Percentiles rank a stretch among this genome's conserved stretches.
phyloP scores from a whole-genome alignment of 2,329 filamentous ascomycete species.

The Trichoderma breve region DNA sequence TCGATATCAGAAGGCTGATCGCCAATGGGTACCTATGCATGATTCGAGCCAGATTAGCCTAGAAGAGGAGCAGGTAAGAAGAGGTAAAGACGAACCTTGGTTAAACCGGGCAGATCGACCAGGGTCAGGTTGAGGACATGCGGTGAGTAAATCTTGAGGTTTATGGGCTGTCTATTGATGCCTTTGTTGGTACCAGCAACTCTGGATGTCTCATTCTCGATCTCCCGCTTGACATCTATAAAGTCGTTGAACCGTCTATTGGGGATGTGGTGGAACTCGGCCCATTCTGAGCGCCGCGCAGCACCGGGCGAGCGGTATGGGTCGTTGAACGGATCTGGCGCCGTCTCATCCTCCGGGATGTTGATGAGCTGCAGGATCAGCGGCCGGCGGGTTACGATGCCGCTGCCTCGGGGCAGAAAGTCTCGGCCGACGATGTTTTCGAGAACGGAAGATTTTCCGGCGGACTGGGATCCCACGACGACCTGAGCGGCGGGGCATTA shows the following conservation, averaged over 20 bases:
- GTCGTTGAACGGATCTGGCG: slow-evolving; percentile 61
- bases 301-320: slow-evolving; percentile 78
- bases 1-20: slow-evolving; percentile 98
- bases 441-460: slow-evolving; percentile 95
- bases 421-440: slow-evolving; percentile 98
- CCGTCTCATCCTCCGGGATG: slow-evolving; percentile 72
- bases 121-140: slow-evolving; percentile 94
- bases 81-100: slow-evolving; percentile 62
- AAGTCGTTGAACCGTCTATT: slow-evolving; percentile 90
- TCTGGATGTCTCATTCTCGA: slow-evolving; percentile 92
- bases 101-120: slow-evolving; percentile 92
- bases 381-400: slow-evolving; percentile 91
- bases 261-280: slow-evolving; percentile 93
- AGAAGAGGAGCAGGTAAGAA: not conserved
- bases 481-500: slow-evolving; percentile 57
- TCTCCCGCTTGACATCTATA: slow-evolving; percentile 88
- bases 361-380: slow-evolving; percentile 99
- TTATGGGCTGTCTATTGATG: slow-evolving; percentile 96
- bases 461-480: slow-evolving; percentile 96
- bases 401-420: slow-evolving; percentile 92
- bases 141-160: slow-evolving; percentile 97
- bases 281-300: slow-evolving; percentile 70
- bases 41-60: slow-evolving; percentile 22
- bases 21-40: slow-evolving; percentile 78
- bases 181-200: slow-evolving; percentile 95